These are phyloP conservation scores for Pleoardoris graminearum DNA, from an alignment of 2,329 filamentous ascomycete species.

Conservation along the genomic window DNA sequence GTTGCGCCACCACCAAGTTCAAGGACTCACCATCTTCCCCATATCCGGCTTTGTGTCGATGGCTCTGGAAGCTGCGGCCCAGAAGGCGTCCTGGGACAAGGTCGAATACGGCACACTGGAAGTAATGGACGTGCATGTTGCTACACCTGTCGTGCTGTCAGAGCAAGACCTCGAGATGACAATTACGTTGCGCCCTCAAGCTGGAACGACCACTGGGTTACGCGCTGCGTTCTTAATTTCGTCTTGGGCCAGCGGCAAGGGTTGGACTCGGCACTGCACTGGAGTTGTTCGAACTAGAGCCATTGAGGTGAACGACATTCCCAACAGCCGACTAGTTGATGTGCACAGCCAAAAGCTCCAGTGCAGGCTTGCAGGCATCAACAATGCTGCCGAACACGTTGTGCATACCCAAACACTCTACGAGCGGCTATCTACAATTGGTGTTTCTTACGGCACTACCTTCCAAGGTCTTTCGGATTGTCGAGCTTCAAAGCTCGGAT, in stretches of 20 bases:
- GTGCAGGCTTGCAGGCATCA: slow-evolving; percentile 25
- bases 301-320: slow-evolving; percentile 48
- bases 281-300: slow-evolving; percentile 47
- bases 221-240: slow-evolving; percentile 54
- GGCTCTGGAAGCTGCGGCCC: slow-evolving; percentile 33
- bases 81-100: slow-evolving; percentile 13
- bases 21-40: slow-evolving; percentile 34
- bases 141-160: slow-evolving; percentile 28
- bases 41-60: slow-evolving; percentile 36
- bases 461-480: slow-evolving; percentile 58
- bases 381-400: slow-evolving; percentile 15
- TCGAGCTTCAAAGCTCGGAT: slow-evolving; percentile 42
- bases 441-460: slow-evolving; percentile 55
- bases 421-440: slow-evolving; percentile 50
- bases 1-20: slow-evolving; percentile 53
- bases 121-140: slow-evolving; percentile 22
- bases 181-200: slow-evolving; percentile 25
- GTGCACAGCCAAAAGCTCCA: slow-evolving; percentile 11
- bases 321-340: slow-evolving; percentile 27
- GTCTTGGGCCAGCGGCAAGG: slow-evolving; percentile 56
- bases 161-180: slow-evolving; percentile 38
- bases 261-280: slow-evolving; percentile 62
- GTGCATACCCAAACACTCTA: slow-evolving; percentile 48
- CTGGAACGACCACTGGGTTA: background rate
- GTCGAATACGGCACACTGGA: slow-evolving; percentile 20